Evolutionary conservation across 208 protist genomes (phyloP).

Genomic region (Crithidia expoeki): DNA sequence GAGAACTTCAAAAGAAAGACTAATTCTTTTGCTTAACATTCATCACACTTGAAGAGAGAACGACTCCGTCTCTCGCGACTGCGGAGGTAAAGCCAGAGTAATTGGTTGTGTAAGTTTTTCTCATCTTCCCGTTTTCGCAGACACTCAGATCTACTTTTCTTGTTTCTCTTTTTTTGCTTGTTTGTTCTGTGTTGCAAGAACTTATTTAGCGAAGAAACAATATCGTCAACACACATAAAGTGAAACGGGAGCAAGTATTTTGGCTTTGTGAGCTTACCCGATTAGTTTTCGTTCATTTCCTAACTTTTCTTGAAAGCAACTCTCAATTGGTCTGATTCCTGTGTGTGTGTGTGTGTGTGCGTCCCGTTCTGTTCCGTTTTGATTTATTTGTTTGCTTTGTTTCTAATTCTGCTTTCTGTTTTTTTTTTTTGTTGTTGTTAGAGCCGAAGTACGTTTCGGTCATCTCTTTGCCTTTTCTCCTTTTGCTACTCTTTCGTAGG

Average conservation of each 20-base stretch:
- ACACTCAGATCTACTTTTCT: neutral
- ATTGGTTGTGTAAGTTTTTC: neutral
- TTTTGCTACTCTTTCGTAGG: conserved; percentile 1
- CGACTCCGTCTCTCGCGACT: neutral
- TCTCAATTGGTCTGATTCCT: neutral
- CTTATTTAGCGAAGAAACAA: neutral
- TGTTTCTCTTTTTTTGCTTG: neutral
- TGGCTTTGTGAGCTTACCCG: neutral
- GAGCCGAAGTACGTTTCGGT: neutral
- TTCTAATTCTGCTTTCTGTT: neutral
- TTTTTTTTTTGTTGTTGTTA: neutral
- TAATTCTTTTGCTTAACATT: neutral
- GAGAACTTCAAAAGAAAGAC: neutral
- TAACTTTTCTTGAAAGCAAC: neutral
- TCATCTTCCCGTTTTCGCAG: neutral
- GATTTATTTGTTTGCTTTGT: neutral
- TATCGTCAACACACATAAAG: neutral
- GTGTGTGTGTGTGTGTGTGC: too few relatives aligned
- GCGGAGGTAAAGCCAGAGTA: neutral
- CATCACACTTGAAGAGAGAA: neutral
- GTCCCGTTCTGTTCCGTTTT: neutral
- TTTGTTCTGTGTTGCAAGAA: neutral
- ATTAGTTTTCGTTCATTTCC: neutral
- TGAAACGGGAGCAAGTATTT: too few relatives aligned
- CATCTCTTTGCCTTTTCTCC: conserved; percentile 10